phyloP scores from a whole-genome alignment of 805 yeast genomes.

The Lipomyces lipofer region DNA sequence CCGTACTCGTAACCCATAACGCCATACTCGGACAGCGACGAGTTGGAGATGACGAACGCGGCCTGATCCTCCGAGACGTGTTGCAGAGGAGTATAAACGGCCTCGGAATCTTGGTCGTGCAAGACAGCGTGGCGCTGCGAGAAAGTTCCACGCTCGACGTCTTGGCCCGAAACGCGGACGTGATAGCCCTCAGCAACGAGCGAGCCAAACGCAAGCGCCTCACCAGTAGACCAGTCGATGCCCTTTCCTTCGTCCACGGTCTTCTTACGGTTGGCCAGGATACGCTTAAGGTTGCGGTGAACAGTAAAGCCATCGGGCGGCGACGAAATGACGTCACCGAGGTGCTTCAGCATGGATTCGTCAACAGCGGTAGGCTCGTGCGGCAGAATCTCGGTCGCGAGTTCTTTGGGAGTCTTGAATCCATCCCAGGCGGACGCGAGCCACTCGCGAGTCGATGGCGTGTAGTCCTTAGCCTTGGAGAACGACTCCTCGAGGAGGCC shows the following conservation, averaged over 20 bases:
- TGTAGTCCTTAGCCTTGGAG: conserved; percentile 81
- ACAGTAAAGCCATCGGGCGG: conserved; percentile 86
- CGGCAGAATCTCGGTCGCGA: conserved; percentile 92
- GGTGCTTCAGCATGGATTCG: conserved; percentile 65
- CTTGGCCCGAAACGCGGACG: conserved; percentile 98
- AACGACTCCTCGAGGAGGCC: conserved; percentile 86
- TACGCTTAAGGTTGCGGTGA: conserved; percentile 95
- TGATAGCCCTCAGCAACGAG: conserved; percentile 90
- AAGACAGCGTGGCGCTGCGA: conserved; percentile 98
- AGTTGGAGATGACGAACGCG: conserved; percentile 84
- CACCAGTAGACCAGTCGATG: conserved; percentile 99
- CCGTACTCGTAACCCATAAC: conserved; percentile 99
- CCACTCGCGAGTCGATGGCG: conserved; percentile 95
- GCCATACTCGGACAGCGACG: conserved; percentile 97
- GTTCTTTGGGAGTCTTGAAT: conserved; percentile 95
- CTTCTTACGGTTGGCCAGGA: conserved; percentile 82
- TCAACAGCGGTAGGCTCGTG: conserved; percentile 93
- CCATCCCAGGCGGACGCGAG: conserved; percentile 98
- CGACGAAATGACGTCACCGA: conserved; percentile 76
- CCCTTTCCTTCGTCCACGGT: conserved; percentile 85
- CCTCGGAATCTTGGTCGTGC: conserved; percentile 90
- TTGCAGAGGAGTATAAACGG: conserved; percentile 80
- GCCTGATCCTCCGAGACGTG: conserved; percentile 79
- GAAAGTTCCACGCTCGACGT: conserved; percentile 99
- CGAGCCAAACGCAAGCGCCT: conserved; percentile 96